Conservation (phyloP, 768 basidiomycete genomes). For the Kwoniella botswanensis region DNA sequence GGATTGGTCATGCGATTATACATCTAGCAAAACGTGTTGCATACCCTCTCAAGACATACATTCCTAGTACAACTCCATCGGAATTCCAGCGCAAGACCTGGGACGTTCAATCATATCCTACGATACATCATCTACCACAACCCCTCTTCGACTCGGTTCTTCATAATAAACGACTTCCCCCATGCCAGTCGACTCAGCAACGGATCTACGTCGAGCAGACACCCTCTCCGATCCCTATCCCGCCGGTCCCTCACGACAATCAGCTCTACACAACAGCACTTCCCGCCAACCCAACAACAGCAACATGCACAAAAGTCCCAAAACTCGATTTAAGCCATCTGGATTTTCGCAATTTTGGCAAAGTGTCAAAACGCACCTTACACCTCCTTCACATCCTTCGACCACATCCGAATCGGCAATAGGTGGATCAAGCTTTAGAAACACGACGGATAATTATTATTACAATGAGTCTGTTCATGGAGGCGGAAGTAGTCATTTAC, state of each 20-base stretch:
- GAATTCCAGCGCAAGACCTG: too few relatives aligned
- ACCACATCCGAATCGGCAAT: conserved; percentile 54
- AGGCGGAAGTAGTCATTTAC: conserved; percentile 22
- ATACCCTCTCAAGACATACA: too few relatives aligned
- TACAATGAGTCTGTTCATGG: conserved; percentile 19
- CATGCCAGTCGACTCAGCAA: conserved; percentile 16
- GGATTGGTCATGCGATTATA: too few relatives aligned
- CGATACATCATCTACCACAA: too few relatives aligned
- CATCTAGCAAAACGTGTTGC: too few relatives aligned
- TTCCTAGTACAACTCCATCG: too few relatives aligned
- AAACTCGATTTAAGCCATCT: conserved; percentile 42
- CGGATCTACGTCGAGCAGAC: conserved; percentile 15
- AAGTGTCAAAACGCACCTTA: conserved; percentile 38
- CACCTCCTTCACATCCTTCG: conserved; percentile 55
- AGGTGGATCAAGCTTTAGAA: conserved; percentile 32
- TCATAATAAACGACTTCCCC: not conserved
- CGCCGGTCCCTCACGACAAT: conserved; percentile 17
- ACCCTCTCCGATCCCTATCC: conserved; percentile 27
- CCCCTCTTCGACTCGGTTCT: too few relatives aligned
- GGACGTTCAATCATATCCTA: too few relatives aligned
- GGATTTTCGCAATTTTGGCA: conserved; percentile 31
- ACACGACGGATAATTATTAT: conserved; percentile 37
- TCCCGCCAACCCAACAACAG: not conserved
- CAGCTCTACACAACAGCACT: conserved; percentile 11
- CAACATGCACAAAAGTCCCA: conserved; percentile 13